These are phyloP conservation scores for Isochrysis galbana DNA, from an alignment of 78 protist species.

Conservation along the genomic window DNA sequence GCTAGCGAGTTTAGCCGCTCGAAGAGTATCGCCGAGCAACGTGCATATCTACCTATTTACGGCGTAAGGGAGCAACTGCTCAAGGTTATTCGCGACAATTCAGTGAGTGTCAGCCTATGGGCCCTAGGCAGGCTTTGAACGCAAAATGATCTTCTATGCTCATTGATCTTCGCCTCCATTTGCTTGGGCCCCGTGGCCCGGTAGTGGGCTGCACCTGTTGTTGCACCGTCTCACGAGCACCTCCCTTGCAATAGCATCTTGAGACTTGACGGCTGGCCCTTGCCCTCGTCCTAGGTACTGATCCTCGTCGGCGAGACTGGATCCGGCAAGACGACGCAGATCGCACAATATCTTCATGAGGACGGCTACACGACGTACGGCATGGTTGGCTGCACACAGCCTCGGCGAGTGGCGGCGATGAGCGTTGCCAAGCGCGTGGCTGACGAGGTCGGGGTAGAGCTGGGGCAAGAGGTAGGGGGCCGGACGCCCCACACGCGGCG, in stretches of 20 bases:
- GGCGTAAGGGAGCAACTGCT: conserved; percentile 30
- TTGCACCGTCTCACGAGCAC: not conserved
- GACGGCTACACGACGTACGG: not conserved
- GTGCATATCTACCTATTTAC: too few relatives aligned
- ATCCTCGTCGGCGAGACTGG: conserved; percentile 86
- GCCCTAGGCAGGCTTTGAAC: too few relatives aligned
- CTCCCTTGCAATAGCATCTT: not conserved
- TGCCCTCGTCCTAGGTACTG: too few relatives aligned
- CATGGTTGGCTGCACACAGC: conserved; percentile 50
- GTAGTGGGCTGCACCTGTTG: not conserved
- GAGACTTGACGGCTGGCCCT: not conserved
- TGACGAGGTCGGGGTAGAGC: conserved; percentile 66
- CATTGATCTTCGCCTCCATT: too few relatives aligned
- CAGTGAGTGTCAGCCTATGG: too few relatives aligned
- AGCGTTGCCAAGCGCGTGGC: conserved; percentile 78
- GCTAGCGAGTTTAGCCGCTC: too few relatives aligned
- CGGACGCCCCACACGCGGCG: too few relatives aligned
- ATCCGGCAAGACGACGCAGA: conserved; percentile 89
- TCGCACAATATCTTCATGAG: conserved; percentile 43
- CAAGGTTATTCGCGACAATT: conserved; percentile 22
- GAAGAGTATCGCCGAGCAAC: too few relatives aligned
- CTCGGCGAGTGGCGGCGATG: conserved; percentile 87
- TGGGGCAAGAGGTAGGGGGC: conserved; percentile 78
- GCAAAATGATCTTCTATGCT: too few relatives aligned
- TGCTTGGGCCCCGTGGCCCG: too few relatives aligned